These are phyloP conservation scores for Cyberlindnera subsufficiens DNA, from an alignment of 805 yeast species.

Conservation along the genomic window DNA sequence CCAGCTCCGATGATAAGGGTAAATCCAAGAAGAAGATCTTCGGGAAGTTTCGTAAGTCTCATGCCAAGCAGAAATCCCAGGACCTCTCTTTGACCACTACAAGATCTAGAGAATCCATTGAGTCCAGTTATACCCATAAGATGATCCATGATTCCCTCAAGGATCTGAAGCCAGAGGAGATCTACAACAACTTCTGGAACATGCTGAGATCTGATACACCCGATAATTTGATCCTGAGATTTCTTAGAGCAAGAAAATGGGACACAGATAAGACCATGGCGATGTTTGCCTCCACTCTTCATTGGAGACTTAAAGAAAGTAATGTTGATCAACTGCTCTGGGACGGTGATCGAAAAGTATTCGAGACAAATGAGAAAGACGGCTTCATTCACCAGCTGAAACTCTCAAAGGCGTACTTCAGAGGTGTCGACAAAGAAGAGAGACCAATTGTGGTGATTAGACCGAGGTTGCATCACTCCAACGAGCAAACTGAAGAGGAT, in stretches of 20 bases:
- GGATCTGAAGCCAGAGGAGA: constrained; percentile 44
- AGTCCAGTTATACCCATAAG: constrained; percentile 28
- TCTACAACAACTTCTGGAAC: constrained; percentile 49
- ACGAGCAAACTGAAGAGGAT: constrained; percentile 63
- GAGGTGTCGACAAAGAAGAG: constrained; percentile 65
- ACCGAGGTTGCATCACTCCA: constrained; percentile 68
- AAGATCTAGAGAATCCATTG: constrained; percentile 26
- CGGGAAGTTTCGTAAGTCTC: constrained; percentile 19
- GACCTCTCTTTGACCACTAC: constrained; percentile 18
- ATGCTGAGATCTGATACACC: constrained; percentile 72
- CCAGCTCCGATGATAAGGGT: constrained; percentile 1
- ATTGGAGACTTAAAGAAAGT: constrained; percentile 66
- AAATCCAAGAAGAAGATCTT: constrained; percentile 23
- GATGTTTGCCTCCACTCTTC: constrained; percentile 68
- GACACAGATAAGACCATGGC: constrained; percentile 58
- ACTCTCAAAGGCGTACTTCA: constrained; percentile 63
- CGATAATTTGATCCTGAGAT: constrained; percentile 72
- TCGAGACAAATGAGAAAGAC: constrained; percentile 34
- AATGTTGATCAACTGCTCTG: constrained; percentile 56
- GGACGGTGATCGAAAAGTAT: constrained; percentile 66
- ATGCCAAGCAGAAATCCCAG: constrained; percentile 4
- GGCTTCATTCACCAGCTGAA: constrained; percentile 39
- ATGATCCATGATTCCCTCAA: constrained; percentile 44
- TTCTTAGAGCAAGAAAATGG: constrained; percentile 85
- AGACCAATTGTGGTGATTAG: constrained; percentile 81